Evolutionary conservation across 179 eudicot genomes (phyloP).

Genomic region (Carnegiea gigantea): DNA sequence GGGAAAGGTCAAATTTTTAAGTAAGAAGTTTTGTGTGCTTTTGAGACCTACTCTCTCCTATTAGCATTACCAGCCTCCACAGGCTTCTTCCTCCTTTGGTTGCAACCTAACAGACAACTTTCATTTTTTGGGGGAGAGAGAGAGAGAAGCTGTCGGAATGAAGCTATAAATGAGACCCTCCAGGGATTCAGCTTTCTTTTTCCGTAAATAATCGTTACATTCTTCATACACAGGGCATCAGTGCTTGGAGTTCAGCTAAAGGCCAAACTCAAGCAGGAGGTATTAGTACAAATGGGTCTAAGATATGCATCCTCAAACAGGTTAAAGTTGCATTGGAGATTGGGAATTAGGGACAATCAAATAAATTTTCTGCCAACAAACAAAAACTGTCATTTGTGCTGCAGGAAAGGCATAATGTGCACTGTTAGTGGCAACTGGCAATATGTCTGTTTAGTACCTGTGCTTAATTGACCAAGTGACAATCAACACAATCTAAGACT

Average conservation of each 20-base stretch:
- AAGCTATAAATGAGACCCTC: slow-evolving; percentile 27
- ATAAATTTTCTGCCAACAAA: slow-evolving; percentile 13
- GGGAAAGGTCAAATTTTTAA: slow-evolving; percentile 9
- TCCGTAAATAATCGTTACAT: not conserved
- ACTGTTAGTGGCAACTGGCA: slow-evolving; percentile 7
- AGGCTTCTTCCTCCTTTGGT: slow-evolving; percentile 58
- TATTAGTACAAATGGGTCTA: not conserved
- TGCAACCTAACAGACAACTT: slow-evolving; percentile 57
- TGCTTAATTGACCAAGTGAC: not conserved
- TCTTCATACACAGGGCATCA: not conserved
- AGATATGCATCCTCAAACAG: slow-evolving; percentile 8
- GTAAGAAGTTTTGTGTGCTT: not conserved
- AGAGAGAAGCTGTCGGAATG: slow-evolving; percentile 18
- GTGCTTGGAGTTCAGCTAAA: not conserved
- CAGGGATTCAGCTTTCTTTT: not conserved
- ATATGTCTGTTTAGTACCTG: not conserved
- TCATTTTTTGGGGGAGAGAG: slow-evolving; percentile 33
- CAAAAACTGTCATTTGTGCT: slow-evolving; percentile 10
- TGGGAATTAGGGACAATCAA: slow-evolving; percentile 14
- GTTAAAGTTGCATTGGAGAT: slow-evolving; percentile 14
- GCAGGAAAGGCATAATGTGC: slow-evolving; percentile 20
- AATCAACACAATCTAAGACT: no score
- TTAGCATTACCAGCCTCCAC: slow-evolving; percentile 14
- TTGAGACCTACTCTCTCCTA: slow-evolving; percentile 11
- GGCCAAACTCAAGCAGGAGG: not conserved